Evolutionary conservation across 371 early-diverging fungal genomes (phyloP).

Genomic region (Mucor plumbeus): DNA sequence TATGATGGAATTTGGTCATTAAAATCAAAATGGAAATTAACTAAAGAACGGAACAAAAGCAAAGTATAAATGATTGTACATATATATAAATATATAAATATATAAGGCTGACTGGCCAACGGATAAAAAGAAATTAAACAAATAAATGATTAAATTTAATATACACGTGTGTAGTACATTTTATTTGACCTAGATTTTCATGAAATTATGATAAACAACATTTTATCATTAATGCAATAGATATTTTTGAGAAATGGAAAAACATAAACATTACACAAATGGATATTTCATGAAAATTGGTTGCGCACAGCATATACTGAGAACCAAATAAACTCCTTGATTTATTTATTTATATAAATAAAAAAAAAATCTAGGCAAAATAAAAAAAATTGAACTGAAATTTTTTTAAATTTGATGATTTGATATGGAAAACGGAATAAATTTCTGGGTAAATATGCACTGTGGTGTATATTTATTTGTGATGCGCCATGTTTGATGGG

Average conservation of each 20-base stretch:
- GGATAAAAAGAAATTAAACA: neutral
- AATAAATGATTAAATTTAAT: conserved; percentile 1
- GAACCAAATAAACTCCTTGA: neutral
- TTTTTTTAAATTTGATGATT: neutral
- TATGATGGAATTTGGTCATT: conserved; percentile 1
- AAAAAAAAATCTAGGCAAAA: conserved; percentile 14
- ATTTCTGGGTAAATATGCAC: conserved; percentile 4
- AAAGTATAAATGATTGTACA: conserved; percentile 1
- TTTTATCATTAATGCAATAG: neutral
- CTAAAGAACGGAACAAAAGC: neutral
- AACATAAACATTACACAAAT: conserved; percentile 3
- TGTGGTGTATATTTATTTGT: neutral
- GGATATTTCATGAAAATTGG: neutral
- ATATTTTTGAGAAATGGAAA: conserved; percentile 5
- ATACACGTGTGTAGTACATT: conserved; percentile 8
- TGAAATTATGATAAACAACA: conserved; percentile 1
- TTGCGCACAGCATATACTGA: neutral
- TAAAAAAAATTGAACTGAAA: conserved; percentile 9
- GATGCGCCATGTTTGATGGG: conserved; percentile 7
- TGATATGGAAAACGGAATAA: conserved; percentile 5
- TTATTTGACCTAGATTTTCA: neutral
- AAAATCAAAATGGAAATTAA: neutral
- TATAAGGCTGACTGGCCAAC: neutral
- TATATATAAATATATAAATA: neutral
- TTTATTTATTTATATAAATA: neutral